phyloP scores from a whole-genome alignment of 352 stramenopile genomes.

The Plasmopara viticola region DNA sequence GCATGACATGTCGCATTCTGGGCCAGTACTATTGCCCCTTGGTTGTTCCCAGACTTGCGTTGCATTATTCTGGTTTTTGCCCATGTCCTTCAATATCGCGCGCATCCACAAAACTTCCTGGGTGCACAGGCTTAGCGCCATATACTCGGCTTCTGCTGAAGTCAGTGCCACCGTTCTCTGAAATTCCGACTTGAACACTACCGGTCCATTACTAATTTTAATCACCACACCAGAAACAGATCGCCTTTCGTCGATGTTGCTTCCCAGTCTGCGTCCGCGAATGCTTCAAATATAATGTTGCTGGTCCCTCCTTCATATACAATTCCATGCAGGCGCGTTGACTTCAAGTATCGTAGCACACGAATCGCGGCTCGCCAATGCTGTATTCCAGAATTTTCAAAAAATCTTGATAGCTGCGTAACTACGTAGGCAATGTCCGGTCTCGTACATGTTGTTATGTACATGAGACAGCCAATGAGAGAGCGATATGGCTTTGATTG shows the following conservation, averaged over 20 bases:
- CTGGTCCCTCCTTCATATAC: no score
- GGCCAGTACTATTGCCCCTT: constrained; percentile 1
- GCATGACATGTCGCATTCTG: not conserved
- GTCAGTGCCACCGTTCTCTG: constrained; percentile 8
- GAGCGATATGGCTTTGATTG: no score
- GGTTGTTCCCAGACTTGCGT: constrained; percentile 4
- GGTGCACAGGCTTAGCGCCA: constrained; percentile 7
- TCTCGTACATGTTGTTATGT: no score
- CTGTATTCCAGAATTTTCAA: no score
- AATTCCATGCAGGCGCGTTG: no score
- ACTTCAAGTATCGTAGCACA: no score
- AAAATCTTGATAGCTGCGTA: no score
- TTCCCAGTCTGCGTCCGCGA: no score
- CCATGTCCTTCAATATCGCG: constrained; percentile 4
- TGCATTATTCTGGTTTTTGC: not conserved
- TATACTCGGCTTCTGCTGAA: constrained; percentile 16
- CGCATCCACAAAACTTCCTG: constrained; percentile 8
- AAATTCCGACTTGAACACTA: constrained; percentile 15
- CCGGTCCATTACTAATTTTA: constrained; percentile 16
- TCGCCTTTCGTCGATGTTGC: constrained; percentile 2
- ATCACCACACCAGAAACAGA: constrained; percentile 6
- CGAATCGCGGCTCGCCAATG: no score
- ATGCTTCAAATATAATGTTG: no score
- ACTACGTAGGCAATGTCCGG: no score
- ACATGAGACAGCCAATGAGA: no score